Conservation (phyloP, 108 stramenopile species). For the Cyclotella choctawhatcheeana region DNA sequence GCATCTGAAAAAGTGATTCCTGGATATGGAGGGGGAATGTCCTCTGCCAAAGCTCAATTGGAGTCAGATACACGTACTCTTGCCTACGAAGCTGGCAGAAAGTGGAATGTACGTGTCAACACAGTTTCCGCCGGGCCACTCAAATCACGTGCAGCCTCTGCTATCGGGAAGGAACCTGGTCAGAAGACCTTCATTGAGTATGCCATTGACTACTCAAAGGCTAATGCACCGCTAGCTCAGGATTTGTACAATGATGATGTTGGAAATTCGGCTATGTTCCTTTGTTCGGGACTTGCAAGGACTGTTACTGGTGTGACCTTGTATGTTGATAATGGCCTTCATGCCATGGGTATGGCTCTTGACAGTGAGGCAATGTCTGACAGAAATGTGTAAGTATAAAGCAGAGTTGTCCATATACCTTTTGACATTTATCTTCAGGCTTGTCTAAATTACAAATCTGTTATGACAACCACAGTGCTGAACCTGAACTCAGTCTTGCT, state of each 20-base stretch:
- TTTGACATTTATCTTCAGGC: too few species aligned
- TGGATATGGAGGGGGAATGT: constrained; percentile 99
- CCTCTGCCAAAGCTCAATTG: constrained; percentile 96
- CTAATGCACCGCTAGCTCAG: constrained; percentile 95
- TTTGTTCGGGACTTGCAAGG: constrained; percentile 90
- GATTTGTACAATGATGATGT: constrained; percentile 98
- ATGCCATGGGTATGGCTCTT: constrained; percentile 94
- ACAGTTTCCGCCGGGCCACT: constrained; percentile 98
- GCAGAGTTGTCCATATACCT: too few species aligned
- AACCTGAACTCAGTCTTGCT: too few species aligned
- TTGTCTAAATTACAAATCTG: too few species aligned
- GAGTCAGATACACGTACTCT: constrained; percentile 96
- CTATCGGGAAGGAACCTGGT: constrained; percentile 91
- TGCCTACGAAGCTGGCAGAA: constrained; percentile 96
- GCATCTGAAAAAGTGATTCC: constrained; percentile 98
- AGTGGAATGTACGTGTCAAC: constrained; percentile 94
- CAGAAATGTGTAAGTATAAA: constrained; percentile 41
- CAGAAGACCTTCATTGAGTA: constrained; percentile 98
- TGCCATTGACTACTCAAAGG: constrained; percentile 97
- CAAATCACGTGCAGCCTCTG: constrained; percentile 94
- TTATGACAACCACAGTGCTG: too few species aligned
- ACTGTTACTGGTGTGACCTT: constrained; percentile 93
- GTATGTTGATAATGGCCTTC: constrained; percentile 92
- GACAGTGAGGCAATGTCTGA: constrained; percentile 78
- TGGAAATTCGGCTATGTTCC: constrained; percentile 91